Base-by-base conservation (phyloP, 257 asterid species). In the Craterostigma plantagineum region DNA sequence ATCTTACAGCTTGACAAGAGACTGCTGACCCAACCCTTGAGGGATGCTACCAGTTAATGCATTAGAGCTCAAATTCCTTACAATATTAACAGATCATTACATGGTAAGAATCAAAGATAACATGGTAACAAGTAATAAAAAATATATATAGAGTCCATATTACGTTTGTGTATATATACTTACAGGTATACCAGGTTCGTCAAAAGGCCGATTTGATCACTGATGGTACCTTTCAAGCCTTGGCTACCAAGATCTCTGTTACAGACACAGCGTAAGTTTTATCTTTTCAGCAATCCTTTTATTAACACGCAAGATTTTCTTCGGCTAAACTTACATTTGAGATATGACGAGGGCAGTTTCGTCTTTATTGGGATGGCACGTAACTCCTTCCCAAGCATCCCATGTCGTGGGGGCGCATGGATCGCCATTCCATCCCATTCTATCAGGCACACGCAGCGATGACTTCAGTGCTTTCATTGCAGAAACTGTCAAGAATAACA, bases 361-460 rank as follows among this genome's bases (percentile, higher is more conserved):
- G 49, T 72, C 58, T 55, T 69, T 72, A 9, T 53, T 53, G 40
- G 73, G 61, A 69, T 54, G 83, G 49, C 99, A 90, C 10, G 96
- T 65, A 49, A 90, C 92, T 55, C 99, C 96, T 57, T 90, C 99
- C 99, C 99, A 90, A 33, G 96, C 92, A 79, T 83, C 99, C 99
- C 96, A 83, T 13, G 67, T 53, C n/a, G 99, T 77, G 52, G 99
- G 99, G 36, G 94, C 94, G 64, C 99, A 90, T 7, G 99, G 96
- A 50, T 90, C 99, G 12, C 99, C 99, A 53, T 83, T 84, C 99
- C 99, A 90, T 14, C 99, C 99, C 99, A 83, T 83, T 55, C 99
- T 68, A 33, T 67, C 92, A 0, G 99, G 99, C 42, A 90, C 71
- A n/a, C 79, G 76, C 27, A 90, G 85, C 12, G 99, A 83, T 33